Percentiles rank a stretch among this genome's conserved stretches.
Evolutionary conservation across 306 rosid genomes (phyloP).

Genomic region (Vicia villosa): DNA sequence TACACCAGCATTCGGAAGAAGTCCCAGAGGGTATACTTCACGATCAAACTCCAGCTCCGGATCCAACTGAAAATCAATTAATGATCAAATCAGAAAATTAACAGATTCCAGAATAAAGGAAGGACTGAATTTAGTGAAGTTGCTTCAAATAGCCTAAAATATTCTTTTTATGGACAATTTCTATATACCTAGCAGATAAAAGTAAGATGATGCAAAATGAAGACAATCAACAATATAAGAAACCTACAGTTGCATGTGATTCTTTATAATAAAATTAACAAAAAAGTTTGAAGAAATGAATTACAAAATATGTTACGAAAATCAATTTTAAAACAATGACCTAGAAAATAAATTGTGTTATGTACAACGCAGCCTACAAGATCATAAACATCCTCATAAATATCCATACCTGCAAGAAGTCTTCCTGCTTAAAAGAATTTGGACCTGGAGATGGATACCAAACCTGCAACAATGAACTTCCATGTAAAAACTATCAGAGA

Average conservation of each 20-base stretch:
- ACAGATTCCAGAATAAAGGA: conserved; percentile 31
- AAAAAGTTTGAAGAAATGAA: conserved; percentile 18
- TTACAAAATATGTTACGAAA: conserved; percentile 19
- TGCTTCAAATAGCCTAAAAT: conserved; percentile 23
- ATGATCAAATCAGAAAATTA: conserved; percentile 35
- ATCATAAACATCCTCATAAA: conserved; percentile 32
- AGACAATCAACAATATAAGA: conserved; percentile 28
- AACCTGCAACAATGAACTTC: conserved; percentile 83
- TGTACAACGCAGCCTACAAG: conserved; percentile 27
- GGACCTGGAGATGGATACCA: conserved; percentile 97
- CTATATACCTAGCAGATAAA: conserved; percentile 27
- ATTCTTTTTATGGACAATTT: conserved; percentile 12
- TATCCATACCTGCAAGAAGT: conserved; percentile 86
- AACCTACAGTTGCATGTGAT: conserved; percentile 23
- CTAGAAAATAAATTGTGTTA: conserved; percentile 1
- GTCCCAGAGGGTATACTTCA: conserved; percentile 95
- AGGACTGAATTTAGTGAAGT: conserved; percentile 28
- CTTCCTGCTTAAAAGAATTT: conserved; percentile 94
- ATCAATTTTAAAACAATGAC: conserved; percentile 27
- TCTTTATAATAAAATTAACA: conserved; percentile 25
- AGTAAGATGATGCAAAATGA: conserved; percentile 26
- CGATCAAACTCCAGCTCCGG: conserved; percentile 99
- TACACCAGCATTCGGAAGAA: conserved; percentile 95
- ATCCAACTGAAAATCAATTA: conserved; percentile 70
- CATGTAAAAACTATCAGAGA: conserved; percentile 63